These are phyloP conservation scores for Jatropha curcas DNA, from an alignment of 345 rosid genomes.

Conservation along the genomic window DNA sequence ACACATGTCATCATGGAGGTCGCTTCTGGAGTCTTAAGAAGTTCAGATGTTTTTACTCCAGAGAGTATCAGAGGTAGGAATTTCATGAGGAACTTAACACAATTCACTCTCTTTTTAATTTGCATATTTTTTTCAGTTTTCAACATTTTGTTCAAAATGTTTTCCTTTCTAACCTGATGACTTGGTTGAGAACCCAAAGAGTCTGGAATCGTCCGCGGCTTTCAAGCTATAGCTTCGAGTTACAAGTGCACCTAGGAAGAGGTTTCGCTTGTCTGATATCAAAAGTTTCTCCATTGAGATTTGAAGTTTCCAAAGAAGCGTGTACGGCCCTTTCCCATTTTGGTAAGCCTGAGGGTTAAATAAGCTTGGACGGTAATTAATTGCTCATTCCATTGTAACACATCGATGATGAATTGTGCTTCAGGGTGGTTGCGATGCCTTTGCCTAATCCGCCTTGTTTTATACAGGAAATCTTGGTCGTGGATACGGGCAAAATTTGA, in stretches of 20 bases:
- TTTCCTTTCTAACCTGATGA: conserved; percentile 54
- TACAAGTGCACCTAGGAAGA: conserved; percentile 94
- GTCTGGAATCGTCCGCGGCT: conserved; percentile 99
- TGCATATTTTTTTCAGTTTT: conserved; percentile 14
- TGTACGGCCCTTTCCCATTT: conserved; percentile 94
- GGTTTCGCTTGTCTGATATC: conserved; percentile 92
- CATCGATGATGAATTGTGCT: conserved; percentile 4
- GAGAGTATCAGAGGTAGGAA: conserved; percentile 61
- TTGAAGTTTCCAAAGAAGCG: conserved; percentile 98
- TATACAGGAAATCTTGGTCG: conserved; percentile 77
- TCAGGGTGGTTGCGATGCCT: background rate
- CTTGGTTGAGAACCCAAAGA: conserved; percentile 84
- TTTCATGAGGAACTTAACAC: conserved; percentile 23
- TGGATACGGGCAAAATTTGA: conserved; percentile 86
- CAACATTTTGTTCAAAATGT: conserved; percentile 27
- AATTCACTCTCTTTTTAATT: conserved; percentile 14
- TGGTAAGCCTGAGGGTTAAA: conserved; percentile 90
- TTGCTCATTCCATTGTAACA: conserved; percentile 10
- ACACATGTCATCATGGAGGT: conserved; percentile 51
- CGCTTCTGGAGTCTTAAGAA: conserved; percentile 61
- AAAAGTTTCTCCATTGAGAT: conserved; percentile 99
- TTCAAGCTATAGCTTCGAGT: conserved; percentile 95
- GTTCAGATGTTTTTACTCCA: conserved; percentile 81
- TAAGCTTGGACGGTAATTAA: conserved; percentile 88
- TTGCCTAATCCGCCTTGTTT: conserved; percentile 27